Evolutionary conservation across 305 asterid species (phyloP).

Genomic region (Coffea humblotiana): DNA sequence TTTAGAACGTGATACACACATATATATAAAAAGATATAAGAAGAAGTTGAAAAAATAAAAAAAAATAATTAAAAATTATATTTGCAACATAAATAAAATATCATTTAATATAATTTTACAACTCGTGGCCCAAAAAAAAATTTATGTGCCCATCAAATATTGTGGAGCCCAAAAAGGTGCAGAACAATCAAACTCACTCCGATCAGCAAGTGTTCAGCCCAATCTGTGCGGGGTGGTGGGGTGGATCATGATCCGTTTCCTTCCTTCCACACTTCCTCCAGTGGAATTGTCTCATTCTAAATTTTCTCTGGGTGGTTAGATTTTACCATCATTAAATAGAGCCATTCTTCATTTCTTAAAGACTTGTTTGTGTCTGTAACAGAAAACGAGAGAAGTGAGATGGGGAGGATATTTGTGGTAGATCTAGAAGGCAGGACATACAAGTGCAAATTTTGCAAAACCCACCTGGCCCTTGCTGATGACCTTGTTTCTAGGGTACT

Average conservation of each 20-base stretch:
- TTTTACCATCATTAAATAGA: not conserved
- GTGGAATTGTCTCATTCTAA: no score
- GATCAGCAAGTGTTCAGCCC: not conserved
- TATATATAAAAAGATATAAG: no score
- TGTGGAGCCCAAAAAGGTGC: not conserved
- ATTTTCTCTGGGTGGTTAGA: not conserved
- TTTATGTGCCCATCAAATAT: not conserved
- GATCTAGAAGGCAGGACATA: slow-evolving; percentile 74
- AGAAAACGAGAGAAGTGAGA: slow-evolving; percentile 26
- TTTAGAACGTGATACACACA: no score
- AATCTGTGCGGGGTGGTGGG: not conserved
- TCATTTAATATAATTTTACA: no score
- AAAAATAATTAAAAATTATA: no score
- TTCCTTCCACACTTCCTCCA: not conserved
- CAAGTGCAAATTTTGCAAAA: slow-evolving; percentile 83
- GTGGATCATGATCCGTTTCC: not conserved
- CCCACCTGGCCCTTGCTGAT: slow-evolving; percentile 63
- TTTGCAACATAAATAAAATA: no score
- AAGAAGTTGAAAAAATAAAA: no score
- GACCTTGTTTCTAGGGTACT: slow-evolving; percentile 60
- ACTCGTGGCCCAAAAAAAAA: not conserved
- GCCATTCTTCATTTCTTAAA: not conserved
- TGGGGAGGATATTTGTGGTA: slow-evolving; percentile 79
- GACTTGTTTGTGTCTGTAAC: not conserved
- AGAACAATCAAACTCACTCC: not conserved